Conservation (phyloP, 441 rosid species). For the Erysimum cheiri region DNA sequence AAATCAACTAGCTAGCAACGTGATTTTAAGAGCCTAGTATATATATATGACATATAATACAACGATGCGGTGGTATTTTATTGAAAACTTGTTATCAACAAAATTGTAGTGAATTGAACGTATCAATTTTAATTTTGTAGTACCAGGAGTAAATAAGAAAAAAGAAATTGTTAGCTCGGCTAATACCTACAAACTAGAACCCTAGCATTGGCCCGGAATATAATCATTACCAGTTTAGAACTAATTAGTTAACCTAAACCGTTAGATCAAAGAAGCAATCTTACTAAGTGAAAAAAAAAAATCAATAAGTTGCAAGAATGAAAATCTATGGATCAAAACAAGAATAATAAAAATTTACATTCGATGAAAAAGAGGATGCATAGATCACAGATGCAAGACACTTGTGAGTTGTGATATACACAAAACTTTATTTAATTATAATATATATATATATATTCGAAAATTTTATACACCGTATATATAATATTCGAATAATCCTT, state of each 20-base stretch:
- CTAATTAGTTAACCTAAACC: conserved; percentile 27
- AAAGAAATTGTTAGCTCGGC: conserved; percentile 1
- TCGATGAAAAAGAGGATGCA: conserved; percentile 28
- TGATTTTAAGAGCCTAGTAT: neutral
- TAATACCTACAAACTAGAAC: conserved; percentile 20
- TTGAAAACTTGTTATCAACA: neutral
- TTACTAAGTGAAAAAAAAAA: neutral
- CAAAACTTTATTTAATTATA: conserved; percentile 10
- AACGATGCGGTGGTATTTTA: neutral
- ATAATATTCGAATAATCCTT: conserved; percentile 41
- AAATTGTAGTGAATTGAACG: too few species aligned
- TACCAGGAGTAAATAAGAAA: neutral
- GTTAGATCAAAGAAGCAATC: conserved; percentile 30
- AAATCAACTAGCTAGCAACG: neutral
- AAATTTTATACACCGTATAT: conserved; percentile 42
- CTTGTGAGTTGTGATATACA: conserved; percentile 33
- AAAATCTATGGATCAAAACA: conserved; percentile 2
- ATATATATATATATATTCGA: conserved; percentile 28
- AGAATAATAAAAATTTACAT: conserved; percentile 24
- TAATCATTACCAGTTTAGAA: conserved; percentile 28
- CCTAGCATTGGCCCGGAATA: conserved; percentile 23
- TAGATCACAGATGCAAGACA: conserved; percentile 42
- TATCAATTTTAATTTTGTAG: neutral
- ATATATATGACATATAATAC: conserved; percentile 1
- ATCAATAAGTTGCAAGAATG: neutral